Evolutionary conservation across 495 filamentous ascomycete genomes (phyloP), one percentile per base, ranked within the genome.

Genomic region (Cercophora samala): DNA sequence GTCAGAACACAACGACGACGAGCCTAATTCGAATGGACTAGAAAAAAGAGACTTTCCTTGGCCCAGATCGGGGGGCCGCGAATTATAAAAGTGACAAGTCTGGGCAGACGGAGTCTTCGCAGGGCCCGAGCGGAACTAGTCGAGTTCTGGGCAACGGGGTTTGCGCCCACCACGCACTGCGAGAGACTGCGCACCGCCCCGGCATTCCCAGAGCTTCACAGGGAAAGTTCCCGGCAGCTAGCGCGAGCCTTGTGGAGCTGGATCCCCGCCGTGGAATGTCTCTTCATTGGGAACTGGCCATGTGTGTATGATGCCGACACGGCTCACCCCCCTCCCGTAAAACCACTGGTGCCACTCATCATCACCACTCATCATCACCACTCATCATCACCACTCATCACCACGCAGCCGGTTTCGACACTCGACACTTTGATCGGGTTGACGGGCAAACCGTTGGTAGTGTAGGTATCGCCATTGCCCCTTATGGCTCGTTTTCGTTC

Each of bases 21-120:
- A 62, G 6, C 26, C 61, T 52, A 52, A 21, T 29, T 60, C 42
- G 29, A 62, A 52, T 64, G 24, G 46, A 65, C 63, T 42, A 60
- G 24, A 29, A 59, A 22, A 19, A 58, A 56, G n/a, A 29, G 21
- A 25, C 15, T 25, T 5, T 32, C 24, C 52, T 42, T 53, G 42
- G 25, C 56, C 25, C 23, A 58, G 5, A 13, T 62, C 9, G 18
- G 24, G 60, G 54, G 64, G 23, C 21, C 15, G 5, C 15, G 60
- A 21, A 55, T 63, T 60, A 66, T 69, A 65, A 65, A 53, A 62
- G n/a, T 63, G 25, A 46, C 23, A 51, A 23, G 25, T 56, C 53
- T 65, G 65, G 62, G 46, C 6, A 23, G 60, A 64, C 71, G 71
- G 71, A 54, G 58, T 61, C 25, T 70, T 71, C 66, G 64, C 66